Evolutionary conservation across 305 asterid genomes (phyloP), one percentile per base, ranked within the genome.

Genomic region (Rubia tinctorum): DNA sequence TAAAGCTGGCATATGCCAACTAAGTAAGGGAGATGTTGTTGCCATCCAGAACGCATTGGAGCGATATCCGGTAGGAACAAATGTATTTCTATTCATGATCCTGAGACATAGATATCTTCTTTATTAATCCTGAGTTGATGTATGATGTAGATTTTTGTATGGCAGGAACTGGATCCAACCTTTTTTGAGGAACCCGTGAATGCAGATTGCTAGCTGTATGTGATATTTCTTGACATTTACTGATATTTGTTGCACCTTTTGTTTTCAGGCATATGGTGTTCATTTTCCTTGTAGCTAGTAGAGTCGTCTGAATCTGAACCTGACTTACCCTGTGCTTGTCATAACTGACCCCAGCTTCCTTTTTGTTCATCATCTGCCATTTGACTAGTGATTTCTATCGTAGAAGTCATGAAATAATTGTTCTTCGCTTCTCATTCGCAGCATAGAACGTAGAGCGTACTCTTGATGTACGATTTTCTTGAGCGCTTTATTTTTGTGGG

Each of bases 151-250:
- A 59, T 44, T 43, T 40, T 66, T 45, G 51, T 83, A 30, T 73
- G 81, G 71, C 85, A 93, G 98, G 97, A 93, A 30, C 78, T 93
- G 81, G 98, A 93, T 86, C 98, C 97, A 55, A 89, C 98, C 77
- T 93, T 93, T 82, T 87, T 90, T n/a, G n/a, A 49, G 97, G 97
- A 79, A 89, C 97, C 44, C 92, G 97, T 0, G 98, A 91, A 77
- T 88, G 78, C 86, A 91, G 85, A 83, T 81, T 93, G 84, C 84
- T 93, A 61, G 73, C 78, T 87, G 97, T 89, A 83, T 69, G 91
- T 84, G 42, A 5, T 64, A 64, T 67, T 20, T 68, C n/a, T 64
- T 18, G 10, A 40, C 27, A 20, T 40, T 39, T n/a, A 40, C 67
- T 13, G 34, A 30, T 30, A 30, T 30, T 30, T 30, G 34, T 8